Evolutionary conservation across 495 filamentous ascomycete genomes (phyloP).

Genomic region (Lasiosphaeria hispida): DNA sequence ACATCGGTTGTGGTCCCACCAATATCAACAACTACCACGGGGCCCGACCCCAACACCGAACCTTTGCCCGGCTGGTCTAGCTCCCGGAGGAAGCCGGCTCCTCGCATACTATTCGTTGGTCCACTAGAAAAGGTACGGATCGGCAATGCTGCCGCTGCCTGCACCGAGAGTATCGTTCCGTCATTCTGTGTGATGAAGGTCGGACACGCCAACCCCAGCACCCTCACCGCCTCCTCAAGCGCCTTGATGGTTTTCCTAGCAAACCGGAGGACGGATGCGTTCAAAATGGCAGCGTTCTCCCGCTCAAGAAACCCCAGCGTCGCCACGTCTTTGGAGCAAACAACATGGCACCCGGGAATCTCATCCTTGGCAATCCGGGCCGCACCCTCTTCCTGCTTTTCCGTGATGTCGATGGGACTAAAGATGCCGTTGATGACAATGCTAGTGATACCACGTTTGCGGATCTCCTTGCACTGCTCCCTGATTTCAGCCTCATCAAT

Average conservation of each 20-base stretch:
- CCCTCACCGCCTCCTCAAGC: constrained; percentile 46
- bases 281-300: constrained; percentile 57
- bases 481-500: constrained; percentile 48
- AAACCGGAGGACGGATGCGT: constrained; percentile 52
- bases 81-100: constrained; percentile 56
- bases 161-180: constrained; percentile 49
- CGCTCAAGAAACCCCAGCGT: constrained; percentile 54
- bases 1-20: constrained; percentile 52
- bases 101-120: constrained; percentile 57
- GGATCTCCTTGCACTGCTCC: constrained; percentile 41
- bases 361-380: constrained; percentile 42
- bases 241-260: constrained; percentile 49
- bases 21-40: constrained; percentile 49
- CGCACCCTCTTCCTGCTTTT: constrained; percentile 49
- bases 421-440: constrained; percentile 60
- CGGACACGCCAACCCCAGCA: constrained; percentile 47
- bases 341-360: constrained; percentile 47
- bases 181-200: constrained; percentile 59
- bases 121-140: constrained; percentile 55
- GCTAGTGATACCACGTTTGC: constrained; percentile 42
- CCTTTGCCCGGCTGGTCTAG: too few relatives aligned
- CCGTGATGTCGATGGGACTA: constrained; percentile 52
- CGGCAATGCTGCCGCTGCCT: constrained; percentile 48
- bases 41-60: too few relatives aligned
- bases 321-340: constrained; percentile 48